Base-by-base conservation (phyloP, 495 filamentous ascomycete genomes). In the Niebla homalea region DNA sequence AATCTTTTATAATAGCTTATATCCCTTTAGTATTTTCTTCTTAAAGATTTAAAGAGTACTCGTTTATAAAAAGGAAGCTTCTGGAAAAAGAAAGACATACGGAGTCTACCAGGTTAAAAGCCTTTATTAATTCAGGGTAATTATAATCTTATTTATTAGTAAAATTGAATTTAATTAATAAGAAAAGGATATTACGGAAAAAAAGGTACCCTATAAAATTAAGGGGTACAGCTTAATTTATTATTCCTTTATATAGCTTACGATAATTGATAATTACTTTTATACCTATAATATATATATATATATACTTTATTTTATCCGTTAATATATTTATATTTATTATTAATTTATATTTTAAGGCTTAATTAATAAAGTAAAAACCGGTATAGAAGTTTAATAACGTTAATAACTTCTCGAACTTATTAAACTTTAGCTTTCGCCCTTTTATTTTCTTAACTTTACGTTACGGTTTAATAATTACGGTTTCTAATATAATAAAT, bases 331-430 rank as follows among this genome's bases (percentile, higher is more conserved):
- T 29, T 1, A 18, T 35, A 47, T 36, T 36, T 38, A 36, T 36
- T 2, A 39, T 8, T 20, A 38, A 11, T 18, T 14, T 19, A 39
- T 32, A 12, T 7, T 48, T 15, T 22, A 21, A 36, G 15, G 2
- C 38, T 36, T 37, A 36, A 48, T 36, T 38, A 7, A 19, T 22
- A 38, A 48, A n/a, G 36, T 48, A 48, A 38, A 48, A 6, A 37
- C 16, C 16, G 2, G 10, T 38, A 25, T 48, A 48, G 22, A 48
- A 22, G 4, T 48, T 36, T 3, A 38, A 38, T 15, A 35, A 2
- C 10, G 36, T 48, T 35, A 48, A 48, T 20, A 48, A 21, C 20
- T 21, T 48, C 14, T 48, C 19, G 36, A 48, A 48, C 12, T 46
- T 29, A 26, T 15, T 35, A 12, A 15, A 26, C 3, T 46, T 26